A percentile compares a stretch with the other conserved stretches of the same genome.
Conservation (phyloP, 257 asterid genomes). For the Gardenia jasminoides region DNA sequence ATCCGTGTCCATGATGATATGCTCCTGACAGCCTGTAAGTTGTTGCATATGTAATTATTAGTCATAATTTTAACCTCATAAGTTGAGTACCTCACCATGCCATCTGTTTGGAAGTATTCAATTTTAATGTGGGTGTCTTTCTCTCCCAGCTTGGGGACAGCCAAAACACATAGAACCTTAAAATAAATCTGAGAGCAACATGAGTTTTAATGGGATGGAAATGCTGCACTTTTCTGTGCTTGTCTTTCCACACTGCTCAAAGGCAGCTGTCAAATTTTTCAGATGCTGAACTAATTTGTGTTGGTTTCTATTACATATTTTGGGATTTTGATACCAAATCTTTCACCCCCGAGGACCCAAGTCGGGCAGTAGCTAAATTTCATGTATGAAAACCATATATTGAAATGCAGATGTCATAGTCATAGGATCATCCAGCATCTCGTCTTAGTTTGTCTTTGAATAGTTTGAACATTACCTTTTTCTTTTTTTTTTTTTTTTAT, state of each 20-base stretch:
- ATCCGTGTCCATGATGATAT: constrained; percentile 91
- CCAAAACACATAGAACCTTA: neutral
- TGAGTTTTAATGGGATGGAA: neutral
- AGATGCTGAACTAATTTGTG: neutral
- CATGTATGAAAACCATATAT: neutral
- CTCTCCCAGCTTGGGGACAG: neutral
- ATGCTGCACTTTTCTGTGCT: neutral
- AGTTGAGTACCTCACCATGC: neutral
- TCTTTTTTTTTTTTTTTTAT: too few species aligned
- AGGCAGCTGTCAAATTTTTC: neutral
- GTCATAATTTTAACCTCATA: neutral
- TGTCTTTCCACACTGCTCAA: neutral
- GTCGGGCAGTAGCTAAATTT: neutral
- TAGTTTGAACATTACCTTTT: too few species aligned
- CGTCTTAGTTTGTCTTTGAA: neutral
- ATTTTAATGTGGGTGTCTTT: neutral
- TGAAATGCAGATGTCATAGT: neutral
- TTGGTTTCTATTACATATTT: neutral
- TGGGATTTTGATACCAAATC: neutral
- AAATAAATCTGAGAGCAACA: neutral
- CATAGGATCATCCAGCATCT: neutral
- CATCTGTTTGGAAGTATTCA: neutral
- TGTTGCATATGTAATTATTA: neutral
- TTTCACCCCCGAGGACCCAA: neutral
- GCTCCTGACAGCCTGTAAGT: constrained; percentile 96